phyloP scores from a whole-genome alignment of 306 rosid species.

The Cicer pinnatifidum region DNA sequence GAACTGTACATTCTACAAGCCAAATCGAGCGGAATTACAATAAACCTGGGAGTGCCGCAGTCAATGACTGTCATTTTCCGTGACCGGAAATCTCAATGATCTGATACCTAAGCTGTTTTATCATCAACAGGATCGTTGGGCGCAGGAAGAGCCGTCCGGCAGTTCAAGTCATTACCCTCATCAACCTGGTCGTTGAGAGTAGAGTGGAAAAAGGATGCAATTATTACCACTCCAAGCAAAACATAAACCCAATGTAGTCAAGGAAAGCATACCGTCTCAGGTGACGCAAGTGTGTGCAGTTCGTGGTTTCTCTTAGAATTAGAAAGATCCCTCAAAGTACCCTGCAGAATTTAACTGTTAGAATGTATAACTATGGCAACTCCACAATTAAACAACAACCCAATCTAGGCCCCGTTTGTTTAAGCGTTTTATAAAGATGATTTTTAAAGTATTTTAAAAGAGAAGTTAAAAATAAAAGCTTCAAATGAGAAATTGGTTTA shows the following conservation, averaged over 20 bases:
- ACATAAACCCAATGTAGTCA: neutral
- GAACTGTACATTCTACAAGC: constrained; percentile 66
- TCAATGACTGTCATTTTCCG: constrained; percentile 49
- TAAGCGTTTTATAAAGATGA: too few relatives aligned
- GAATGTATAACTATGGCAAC: constrained; percentile 16
- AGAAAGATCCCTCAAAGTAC: constrained; percentile 80
- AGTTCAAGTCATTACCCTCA: constrained; percentile 65
- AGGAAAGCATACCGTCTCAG: constrained; percentile 60
- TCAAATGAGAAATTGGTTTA: too few relatives aligned
- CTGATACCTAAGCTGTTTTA: constrained; percentile 60
- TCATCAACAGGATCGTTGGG: constrained; percentile 58
- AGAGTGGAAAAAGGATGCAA: neutral
- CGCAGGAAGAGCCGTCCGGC: constrained; percentile 50
- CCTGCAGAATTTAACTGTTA: constrained; percentile 55
- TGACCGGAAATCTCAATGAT: constrained; percentile 51
- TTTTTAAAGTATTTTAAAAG: too few relatives aligned
- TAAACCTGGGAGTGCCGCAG: constrained; percentile 53
- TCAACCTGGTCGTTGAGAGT: constrained; percentile 56
- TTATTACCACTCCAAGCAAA: constrained; percentile 3
- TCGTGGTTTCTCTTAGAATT: constrained; percentile 80
- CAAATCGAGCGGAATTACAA: constrained; percentile 52
- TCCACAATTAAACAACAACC: neutral
- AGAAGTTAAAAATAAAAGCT: too few relatives aligned
- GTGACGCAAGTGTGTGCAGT: constrained; percentile 51
- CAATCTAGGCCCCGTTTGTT: neutral